Conservation (phyloP, 305 asterid species). For the Solanum hybrid region DNA sequence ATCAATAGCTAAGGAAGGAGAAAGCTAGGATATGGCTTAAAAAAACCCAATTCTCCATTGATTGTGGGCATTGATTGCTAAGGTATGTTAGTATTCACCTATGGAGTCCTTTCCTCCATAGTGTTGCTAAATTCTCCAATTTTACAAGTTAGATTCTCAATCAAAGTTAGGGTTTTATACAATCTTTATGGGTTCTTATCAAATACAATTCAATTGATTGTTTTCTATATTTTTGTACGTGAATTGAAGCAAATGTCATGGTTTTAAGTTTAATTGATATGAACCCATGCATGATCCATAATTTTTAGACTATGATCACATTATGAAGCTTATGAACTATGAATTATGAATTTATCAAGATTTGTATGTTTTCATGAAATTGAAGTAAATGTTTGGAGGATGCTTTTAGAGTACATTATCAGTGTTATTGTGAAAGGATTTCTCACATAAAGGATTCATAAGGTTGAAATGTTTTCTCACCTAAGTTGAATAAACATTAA, state of each 20-base stretch:
- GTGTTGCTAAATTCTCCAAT: background rate
- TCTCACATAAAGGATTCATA: background rate
- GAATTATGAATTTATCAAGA: background rate
- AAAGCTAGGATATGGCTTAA: background rate
- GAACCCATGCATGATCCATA: background rate
- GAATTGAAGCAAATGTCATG: background rate
- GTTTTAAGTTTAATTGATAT: background rate
- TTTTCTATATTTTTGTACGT: background rate
- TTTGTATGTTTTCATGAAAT: too few relatives aligned
- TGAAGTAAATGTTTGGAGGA: background rate
- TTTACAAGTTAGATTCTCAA: background rate
- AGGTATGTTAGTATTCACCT: background rate
- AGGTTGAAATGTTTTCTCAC: background rate
- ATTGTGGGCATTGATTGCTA: background rate
- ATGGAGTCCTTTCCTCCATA: background rate
- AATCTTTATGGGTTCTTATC: background rate
- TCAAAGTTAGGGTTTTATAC: background rate
- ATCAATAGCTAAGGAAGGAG: background rate
- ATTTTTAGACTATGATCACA: background rate
- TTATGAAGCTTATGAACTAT: background rate
- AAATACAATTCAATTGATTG: too few relatives aligned
- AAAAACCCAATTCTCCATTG: background rate
- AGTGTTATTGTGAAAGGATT: background rate
- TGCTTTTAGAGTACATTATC: background rate
- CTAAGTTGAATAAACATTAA: background rate